phyloP scores from a whole-genome alignment of 805 yeast species.

The Clavispora phyllophila region DNA sequence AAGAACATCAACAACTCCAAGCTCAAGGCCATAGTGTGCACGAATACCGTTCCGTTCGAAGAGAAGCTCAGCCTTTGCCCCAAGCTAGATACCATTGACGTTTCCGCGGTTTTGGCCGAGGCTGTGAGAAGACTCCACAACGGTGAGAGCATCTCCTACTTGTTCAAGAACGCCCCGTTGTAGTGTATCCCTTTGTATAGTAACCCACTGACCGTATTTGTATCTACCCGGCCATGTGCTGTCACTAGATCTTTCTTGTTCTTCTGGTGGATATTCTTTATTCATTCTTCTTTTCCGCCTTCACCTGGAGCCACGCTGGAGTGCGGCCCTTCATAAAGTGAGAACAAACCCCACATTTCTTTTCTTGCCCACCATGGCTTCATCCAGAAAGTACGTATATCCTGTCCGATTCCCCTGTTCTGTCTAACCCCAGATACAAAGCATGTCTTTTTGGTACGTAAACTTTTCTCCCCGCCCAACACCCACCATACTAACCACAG shows the following conservation, averaged over 20 bases:
- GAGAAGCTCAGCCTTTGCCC: constrained; percentile 56
- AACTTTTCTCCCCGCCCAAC: neutral
- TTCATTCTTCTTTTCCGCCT: no score
- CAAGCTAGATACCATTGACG: constrained; percentile 63
- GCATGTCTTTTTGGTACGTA: constrained; percentile 71
- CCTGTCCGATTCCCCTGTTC: neutral
- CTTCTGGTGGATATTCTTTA: no score
- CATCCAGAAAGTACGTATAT: neutral
- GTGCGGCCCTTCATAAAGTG: no score
- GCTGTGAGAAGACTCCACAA: constrained; percentile 80
- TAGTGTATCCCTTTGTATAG: constrained; percentile 1
- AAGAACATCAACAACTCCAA: constrained; percentile 64
- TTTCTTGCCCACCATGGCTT: neutral
- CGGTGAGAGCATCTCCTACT: constrained; percentile 79
- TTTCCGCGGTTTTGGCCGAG: constrained; percentile 72
- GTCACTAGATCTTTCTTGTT: no score
- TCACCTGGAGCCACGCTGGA: no score
- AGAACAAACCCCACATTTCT: neutral
- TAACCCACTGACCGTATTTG: neutral
- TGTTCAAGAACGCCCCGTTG: constrained; percentile 63
- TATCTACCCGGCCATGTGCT: no score
- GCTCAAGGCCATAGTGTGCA: constrained; percentile 66
- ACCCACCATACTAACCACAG: constrained; percentile 29
- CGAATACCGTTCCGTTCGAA: constrained; percentile 76
- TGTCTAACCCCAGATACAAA: constrained; percentile 26